phyloP scores from a whole-genome alignment of 75 land plant species.

The Picea glauca region DNA sequence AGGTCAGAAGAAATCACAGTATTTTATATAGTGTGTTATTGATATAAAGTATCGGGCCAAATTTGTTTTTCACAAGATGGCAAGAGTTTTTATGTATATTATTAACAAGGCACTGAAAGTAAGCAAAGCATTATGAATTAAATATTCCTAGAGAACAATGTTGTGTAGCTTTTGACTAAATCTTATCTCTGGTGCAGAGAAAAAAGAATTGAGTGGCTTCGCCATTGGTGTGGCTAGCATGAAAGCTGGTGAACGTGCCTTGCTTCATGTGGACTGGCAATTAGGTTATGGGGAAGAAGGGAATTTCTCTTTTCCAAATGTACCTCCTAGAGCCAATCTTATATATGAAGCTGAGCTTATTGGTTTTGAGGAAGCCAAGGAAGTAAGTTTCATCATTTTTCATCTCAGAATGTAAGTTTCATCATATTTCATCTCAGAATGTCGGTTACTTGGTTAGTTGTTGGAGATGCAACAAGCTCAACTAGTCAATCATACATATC shows the following conservation, averaged over 20 bases:
- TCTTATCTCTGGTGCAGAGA: conserved; percentile 53
- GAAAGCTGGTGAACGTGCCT: conserved; percentile 91
- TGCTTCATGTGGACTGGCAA: conserved; percentile 84
- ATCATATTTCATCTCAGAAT: background rate
- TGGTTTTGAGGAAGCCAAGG: conserved; percentile 93
- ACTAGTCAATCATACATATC: background rate
- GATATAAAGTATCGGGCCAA: background rate
- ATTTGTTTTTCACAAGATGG: background rate
- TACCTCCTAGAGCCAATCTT: conserved; percentile 92
- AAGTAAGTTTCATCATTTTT: conserved; percentile 41
- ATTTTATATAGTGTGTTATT: background rate
- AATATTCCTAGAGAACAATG: background rate
- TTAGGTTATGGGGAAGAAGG: conserved; percentile 96
- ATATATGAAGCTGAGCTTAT: conserved; percentile 93
- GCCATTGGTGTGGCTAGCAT: conserved; percentile 85
- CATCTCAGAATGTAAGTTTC: conserved; percentile 14
- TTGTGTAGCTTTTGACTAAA: background rate
- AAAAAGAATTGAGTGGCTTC: conserved; percentile 67
- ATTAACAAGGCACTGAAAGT: background rate
- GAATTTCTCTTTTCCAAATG: conserved; percentile 97
- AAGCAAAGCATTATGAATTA: background rate
- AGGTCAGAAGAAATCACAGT: background rate
- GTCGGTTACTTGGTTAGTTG: background rate
- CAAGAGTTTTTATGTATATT: background rate
- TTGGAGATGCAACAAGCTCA: background rate